Base-by-base conservation (phyloP, 306 rosid genomes). In the Potentilla sterilis region DNA sequence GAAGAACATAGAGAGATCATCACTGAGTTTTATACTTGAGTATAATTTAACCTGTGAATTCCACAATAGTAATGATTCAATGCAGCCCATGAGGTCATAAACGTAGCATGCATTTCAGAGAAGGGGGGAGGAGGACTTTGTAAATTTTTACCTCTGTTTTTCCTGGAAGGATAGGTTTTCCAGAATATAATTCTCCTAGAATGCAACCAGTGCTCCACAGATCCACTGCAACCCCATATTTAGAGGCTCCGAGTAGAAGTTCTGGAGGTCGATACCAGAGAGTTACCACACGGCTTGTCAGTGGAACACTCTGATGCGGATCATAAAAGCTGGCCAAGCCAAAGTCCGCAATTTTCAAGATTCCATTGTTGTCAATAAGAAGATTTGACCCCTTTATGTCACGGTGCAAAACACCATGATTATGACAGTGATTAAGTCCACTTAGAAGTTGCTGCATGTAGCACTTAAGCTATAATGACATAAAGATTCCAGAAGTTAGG, bases 341-440 rank as follows among this genome's bases (percentile, higher is more conserved):
- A 84, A 94, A 92, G 87, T 94, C 98, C 44, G 97, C 97, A 73
- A 94, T 94, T 87, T 94, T 94, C 82, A 94, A 86, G 81, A 83
- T 73, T 73, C 98, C 98, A 75, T 79, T 84, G 55, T 90, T 81
- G 80, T 92, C 92, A 52, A 94, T 72, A 40, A 94, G 96, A 80
- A 94, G 98, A 87, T 94, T 94, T 69, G 98, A 90, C 43, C 98
- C 97, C 90, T 94, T 94, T 87, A 94, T 94, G 85, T 94, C 98
- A 47, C 98, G 98, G 69, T 94, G 98, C 88, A 94, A 84, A 73
- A 94, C 84, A 76, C 98, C 98, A 16, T 74, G 90, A 62, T 88
- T 86, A 79, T 94, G 98, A 78, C 97, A 94, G 85, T 94, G 91
- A 69, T 92, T 82, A 77, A 94, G 87, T 63, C 97, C 98, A 67